Base-by-base conservation (phyloP, 2,329 filamentous ascomycete genomes). In the Cladophialophora exuberans region DNA sequence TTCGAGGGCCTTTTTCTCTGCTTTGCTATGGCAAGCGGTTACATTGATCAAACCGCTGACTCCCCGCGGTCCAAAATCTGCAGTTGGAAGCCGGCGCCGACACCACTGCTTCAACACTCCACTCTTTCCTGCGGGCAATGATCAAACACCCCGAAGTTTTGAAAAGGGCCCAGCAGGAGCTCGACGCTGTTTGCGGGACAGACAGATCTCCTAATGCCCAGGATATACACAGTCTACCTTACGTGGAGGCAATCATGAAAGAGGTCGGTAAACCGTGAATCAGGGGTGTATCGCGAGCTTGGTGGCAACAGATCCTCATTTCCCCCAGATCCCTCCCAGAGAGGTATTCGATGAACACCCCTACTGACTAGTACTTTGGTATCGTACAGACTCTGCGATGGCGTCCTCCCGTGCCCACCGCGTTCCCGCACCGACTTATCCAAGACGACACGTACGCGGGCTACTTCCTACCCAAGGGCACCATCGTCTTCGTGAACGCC, bases 61-160 rank as follows among this genome's bases (percentile, higher is more conserved):
- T n/a, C n/a, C n/a, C n/a, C n/a, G n/a, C n/a, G n/a, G n/a, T n/a
- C n/a, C n/a, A n/a, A n/a, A n/a, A 56, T 54, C 0, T 67, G 67
- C 6, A 50, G 47, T 28, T 52, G 49, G 77, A 77, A 23, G 78
- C 76, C 10, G 74, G 78, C 20, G 78, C 71, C 3, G 79, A 81
- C 54, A 81, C 79, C 0, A 80, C 77, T 0, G 73, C 76, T 0
- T 74, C 72, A 3, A 77, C 73, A 0, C 66, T 80, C 11, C 75
- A 74, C 55, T 74, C 71, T 6, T 78, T 73, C 67, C 75, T 83
- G 60, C 49, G 81, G 61, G 63, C 81, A 54, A 54, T 83, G 70
- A 50, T 75, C 68, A 56, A 77, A 54, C 76, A 76, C 56, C 78
- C 78, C 0, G 70, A 76, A 5, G 69, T 71, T 0, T 69, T 78